Evolutionary conservation across 768 basidiomycete genomes (phyloP).

Genomic region (Cystofilobasidium macerans): DNA sequence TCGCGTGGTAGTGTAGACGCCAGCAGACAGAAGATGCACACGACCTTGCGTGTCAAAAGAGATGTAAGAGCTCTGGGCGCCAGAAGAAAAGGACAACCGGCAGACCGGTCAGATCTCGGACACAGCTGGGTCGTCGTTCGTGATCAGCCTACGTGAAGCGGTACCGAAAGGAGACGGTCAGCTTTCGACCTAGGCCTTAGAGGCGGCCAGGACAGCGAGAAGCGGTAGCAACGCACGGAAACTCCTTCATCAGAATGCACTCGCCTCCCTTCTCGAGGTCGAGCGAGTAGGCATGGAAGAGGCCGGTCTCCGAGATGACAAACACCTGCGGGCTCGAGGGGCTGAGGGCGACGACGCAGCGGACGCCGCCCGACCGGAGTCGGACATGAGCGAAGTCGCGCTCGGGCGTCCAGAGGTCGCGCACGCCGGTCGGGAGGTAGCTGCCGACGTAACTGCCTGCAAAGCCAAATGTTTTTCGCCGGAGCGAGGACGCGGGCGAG

Average conservation of each 20-base stretch:
- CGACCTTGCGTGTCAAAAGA: too few relatives aligned
- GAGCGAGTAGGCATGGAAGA: slow-evolving; percentile 90
- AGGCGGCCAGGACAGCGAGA: neutral
- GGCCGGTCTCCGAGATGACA: slow-evolving; percentile 90
- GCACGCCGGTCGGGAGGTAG: slow-evolving; percentile 61
- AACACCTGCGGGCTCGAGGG: slow-evolving; percentile 90
- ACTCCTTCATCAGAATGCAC: slow-evolving; percentile 88
- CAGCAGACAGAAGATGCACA: too few relatives aligned
- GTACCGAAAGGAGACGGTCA: too few relatives aligned
- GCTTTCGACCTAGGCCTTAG: neutral
- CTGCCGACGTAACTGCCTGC: slow-evolving; percentile 31
- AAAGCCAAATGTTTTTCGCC: neutral
- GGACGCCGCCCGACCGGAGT: slow-evolving; percentile 55
- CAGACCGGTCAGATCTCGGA: too few relatives aligned
- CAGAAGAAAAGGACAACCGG: too few relatives aligned
- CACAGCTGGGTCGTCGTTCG: too few relatives aligned
- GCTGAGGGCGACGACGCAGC: slow-evolving; percentile 79
- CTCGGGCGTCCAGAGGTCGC: slow-evolving; percentile 94
- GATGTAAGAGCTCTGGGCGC: too few relatives aligned
- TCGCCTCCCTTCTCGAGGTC: slow-evolving; percentile 94
- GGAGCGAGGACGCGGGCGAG: slow-evolving; percentile 18
- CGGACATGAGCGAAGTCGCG: slow-evolving; percentile 86
- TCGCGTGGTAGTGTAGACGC: too few relatives aligned
- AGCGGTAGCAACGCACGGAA: slow-evolving; percentile 42
- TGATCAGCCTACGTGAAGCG: too few relatives aligned